Percentiles rank a stretch among this genome's conserved stretches.
These are phyloP conservation scores for Russula compacta DNA, from an alignment of 768 basidiomycete genomes.

Conservation along the genomic window DNA sequence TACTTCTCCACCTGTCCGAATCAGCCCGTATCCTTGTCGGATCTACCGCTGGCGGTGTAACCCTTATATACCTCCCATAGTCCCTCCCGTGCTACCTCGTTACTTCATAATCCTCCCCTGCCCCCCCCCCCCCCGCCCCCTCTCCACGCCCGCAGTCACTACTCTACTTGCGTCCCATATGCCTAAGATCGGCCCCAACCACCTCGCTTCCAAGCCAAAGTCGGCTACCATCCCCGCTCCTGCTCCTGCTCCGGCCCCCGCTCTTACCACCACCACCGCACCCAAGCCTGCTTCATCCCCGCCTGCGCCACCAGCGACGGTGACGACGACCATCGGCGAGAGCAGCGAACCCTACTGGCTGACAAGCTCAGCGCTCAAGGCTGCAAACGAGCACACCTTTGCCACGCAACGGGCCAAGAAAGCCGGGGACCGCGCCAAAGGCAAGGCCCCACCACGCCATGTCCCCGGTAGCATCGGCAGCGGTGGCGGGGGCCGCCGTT, in stretches of 20 bases:
- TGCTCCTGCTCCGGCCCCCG: neutral
- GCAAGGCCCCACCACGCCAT: neutral
- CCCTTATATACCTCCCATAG: neutral
- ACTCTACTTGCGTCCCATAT: neutral
- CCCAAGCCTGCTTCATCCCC: neutral
- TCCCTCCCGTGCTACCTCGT: neutral
- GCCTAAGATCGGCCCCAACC: conserved; percentile 7
- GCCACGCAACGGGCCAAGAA: conserved; percentile 18
- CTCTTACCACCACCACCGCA: neutral
- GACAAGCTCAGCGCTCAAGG: conserved; percentile 11
- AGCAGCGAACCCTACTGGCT: conserved; percentile 7
- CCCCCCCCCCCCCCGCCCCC: neutral
- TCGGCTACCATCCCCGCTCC: neutral
- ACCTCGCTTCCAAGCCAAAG: conserved; percentile 9
- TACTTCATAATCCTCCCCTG: neutral
- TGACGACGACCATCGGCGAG: neutral
- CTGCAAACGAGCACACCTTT: conserved; percentile 7
- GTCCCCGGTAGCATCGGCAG: neutral
- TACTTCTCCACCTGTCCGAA: neutral
- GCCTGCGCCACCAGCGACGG: neutral
- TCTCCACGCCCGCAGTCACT: too few relatives aligned
- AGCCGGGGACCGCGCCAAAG: conserved; percentile 19
- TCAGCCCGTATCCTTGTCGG: conserved; percentile 9
- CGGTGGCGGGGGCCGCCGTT: neutral
- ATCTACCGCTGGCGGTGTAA: conserved; percentile 18